phyloP scores from a whole-genome alignment of 345 rosid species.

The Sapria himalayana region DNA sequence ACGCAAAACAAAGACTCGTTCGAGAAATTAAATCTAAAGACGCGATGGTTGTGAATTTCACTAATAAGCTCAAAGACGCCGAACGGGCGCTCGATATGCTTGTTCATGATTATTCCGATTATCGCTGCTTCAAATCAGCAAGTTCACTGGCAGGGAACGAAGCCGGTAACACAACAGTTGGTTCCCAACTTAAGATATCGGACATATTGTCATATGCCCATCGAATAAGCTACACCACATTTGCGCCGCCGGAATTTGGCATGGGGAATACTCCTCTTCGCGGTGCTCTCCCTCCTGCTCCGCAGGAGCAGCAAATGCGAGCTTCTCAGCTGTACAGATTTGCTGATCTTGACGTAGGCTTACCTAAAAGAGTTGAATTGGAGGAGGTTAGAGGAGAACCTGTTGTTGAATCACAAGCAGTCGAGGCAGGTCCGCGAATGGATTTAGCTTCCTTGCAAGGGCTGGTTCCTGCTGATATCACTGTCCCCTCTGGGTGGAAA shows the following conservation, averaged over 20 bases:
- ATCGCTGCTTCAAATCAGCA: conserved; percentile 42
- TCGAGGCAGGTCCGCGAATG: conserved; percentile 16
- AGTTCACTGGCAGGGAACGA: conserved; percentile 15
- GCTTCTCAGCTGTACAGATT: conserved; percentile 67
- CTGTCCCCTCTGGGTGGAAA: conserved; percentile 76
- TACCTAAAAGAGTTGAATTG: conserved; percentile 35
- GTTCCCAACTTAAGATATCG: conserved; percentile 49
- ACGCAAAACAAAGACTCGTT: conserved; percentile 37
- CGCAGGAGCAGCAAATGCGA: conserved; percentile 94
- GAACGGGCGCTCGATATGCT: conserved; percentile 70
- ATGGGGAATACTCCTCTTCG: conserved; percentile 81
- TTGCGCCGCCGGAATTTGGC: conserved; percentile 86
- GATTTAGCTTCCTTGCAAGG: conserved; percentile 33
- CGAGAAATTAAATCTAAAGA: conserved; percentile 46
- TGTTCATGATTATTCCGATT: conserved; percentile 67
- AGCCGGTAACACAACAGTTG: conserved; percentile 34
- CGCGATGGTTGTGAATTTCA: conserved; percentile 36
- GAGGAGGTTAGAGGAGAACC: conserved; percentile 47
- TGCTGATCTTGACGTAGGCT: conserved; percentile 75
- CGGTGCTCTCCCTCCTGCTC: conserved; percentile 90
- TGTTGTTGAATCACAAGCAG: conserved; percentile 27
- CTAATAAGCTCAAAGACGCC: conserved; percentile 55
- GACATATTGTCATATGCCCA: conserved; percentile 74
- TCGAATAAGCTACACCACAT: conserved; percentile 77
- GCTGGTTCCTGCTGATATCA: conserved; percentile 40